phyloP scores from a whole-genome alignment of 805 yeast genomes.

The Kluyveromyces siamensis region DNA sequence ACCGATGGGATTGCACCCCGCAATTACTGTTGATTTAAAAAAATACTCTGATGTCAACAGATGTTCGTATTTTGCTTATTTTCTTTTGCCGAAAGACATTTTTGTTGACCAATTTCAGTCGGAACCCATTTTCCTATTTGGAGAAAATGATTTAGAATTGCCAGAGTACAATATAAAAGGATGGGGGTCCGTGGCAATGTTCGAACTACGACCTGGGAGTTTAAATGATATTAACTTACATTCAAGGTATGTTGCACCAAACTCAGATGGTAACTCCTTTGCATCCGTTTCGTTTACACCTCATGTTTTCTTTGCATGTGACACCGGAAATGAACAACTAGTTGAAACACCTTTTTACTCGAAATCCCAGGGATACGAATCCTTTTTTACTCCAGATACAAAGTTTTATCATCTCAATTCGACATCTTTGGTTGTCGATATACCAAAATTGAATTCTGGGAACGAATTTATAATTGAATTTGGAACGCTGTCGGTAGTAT shows the following conservation, averaged over 20 bases:
- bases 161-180: conserved; percentile 36
- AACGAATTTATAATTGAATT: conserved; percentile 27
- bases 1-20: conserved; percentile 35
- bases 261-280: conserved; percentile 8
- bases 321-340: conserved; percentile 21
- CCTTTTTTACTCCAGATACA: conserved; percentile 38
- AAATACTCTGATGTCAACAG: conserved; percentile 4
- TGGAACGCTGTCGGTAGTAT: conserved; percentile 29
- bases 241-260: conserved; percentile 41
- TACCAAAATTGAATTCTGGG: conserved; percentile 35
- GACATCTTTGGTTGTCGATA: conserved; percentile 18
- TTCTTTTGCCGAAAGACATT: conserved; percentile 36
- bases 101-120: conserved; percentile 52
- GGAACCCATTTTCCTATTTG: conserved; percentile 37
- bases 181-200: conserved; percentile 41
- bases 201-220: conserved; percentile 24
- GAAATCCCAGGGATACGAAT: conserved; percentile 35
- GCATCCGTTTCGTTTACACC: conserved; percentile 30
- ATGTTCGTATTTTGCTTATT: conserved; percentile 37
- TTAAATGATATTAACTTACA: conserved; percentile 37
- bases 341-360: conserved; percentile 32
- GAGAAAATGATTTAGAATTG: conserved; percentile 48
- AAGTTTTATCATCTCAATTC: conserved; percentile 31
- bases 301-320: conserved; percentile 43
- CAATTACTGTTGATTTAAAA: conserved; percentile 13